A percentile compares a stretch with the other conserved stretches of the same genome.
phyloP scores from a whole-genome alignment of 768 basidiomycete species.

The Tulasnella sp. region DNA sequence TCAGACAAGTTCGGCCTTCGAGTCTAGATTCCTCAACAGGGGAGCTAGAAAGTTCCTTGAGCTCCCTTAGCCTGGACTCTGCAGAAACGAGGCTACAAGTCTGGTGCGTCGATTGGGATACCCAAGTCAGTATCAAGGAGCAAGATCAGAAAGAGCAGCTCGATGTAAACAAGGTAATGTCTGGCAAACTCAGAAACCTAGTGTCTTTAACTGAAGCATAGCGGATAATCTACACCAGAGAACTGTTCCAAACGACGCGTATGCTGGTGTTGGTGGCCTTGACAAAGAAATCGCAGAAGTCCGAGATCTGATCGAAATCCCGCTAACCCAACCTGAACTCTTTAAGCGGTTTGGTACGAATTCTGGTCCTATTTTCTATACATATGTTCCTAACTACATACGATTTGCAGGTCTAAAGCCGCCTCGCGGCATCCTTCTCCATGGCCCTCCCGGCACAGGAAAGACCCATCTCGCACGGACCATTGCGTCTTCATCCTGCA shows the following conservation, averaged over 20 bases:
- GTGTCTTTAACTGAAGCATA: constrained; percentile 38
- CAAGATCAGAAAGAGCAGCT: constrained; percentile 36
- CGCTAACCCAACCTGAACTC: constrained; percentile 74
- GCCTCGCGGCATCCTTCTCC: constrained; percentile 89
- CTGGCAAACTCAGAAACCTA: constrained; percentile 38
- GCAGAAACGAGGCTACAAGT: constrained; percentile 43
- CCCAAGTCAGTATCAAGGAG: constrained; percentile 39
- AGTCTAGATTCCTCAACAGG: neutral
- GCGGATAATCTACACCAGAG: constrained; percentile 37
- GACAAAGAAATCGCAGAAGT: constrained; percentile 83
- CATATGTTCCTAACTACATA: neutral
- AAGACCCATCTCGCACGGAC: constrained; percentile 96
- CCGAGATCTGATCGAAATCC: constrained; percentile 78
- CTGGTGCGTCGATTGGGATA: constrained; percentile 70
- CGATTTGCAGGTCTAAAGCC: constrained; percentile 69
- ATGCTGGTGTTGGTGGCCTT: constrained; percentile 81
- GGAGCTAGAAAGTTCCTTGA: constrained; percentile 38
- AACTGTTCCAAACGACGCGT: constrained; percentile 38
- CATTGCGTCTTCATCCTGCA: constrained; percentile 64
- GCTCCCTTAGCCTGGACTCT: constrained; percentile 45
- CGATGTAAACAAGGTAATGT: constrained; percentile 36
- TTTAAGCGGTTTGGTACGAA: constrained; percentile 67
- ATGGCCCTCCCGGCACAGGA: constrained; percentile 96
- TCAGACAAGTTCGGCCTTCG: constrained; percentile 38
- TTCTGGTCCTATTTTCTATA: constrained; percentile 21